phyloP scores from a whole-genome alignment of 805 yeast species.

The Groenewaldozyma salmanticensis region DNA sequence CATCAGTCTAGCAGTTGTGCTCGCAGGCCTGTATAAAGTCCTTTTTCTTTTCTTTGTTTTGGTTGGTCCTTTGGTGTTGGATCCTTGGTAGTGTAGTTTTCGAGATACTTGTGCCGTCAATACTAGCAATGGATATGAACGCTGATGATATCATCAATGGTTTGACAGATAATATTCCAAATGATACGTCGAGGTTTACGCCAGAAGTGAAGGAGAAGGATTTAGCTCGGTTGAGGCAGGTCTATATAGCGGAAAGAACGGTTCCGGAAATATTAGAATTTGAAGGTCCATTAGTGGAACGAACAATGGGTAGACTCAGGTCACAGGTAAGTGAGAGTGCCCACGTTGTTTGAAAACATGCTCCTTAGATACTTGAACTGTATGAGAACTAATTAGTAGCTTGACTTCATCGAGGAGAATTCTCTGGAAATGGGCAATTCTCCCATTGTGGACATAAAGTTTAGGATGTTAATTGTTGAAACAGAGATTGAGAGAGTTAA shows the following conservation, averaged over 20 bases:
- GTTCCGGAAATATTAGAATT: constrained; percentile 82
- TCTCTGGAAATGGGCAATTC: constrained; percentile 62
- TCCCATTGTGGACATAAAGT: constrained; percentile 48
- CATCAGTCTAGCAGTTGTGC: too few species aligned
- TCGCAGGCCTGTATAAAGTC: too few species aligned
- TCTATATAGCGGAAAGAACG: constrained; percentile 79
- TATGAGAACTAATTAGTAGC: constrained; percentile 26
- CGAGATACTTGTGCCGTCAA: constrained; percentile 33
- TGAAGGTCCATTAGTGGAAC: constrained; percentile 47
- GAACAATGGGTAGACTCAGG: constrained; percentile 50
- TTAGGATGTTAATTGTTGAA: constrained; percentile 77
- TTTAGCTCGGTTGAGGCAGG: constrained; percentile 38
- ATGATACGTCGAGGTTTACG: neutral
- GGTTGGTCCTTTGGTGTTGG: too few species aligned
- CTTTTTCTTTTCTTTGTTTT: too few species aligned
- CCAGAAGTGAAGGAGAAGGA: constrained; percentile 54
- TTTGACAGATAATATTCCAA: constrained; percentile 5
- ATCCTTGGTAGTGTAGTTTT: constrained; percentile 45
- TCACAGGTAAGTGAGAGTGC: constrained; percentile 21
- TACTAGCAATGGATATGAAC: constrained; percentile 6
- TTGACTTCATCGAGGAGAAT: constrained; percentile 67
- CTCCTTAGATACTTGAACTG: too few species aligned
- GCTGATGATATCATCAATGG: constrained; percentile 18
- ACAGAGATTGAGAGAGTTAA: constrained; percentile 84
- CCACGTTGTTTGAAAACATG: too few species aligned